phyloP scores from a whole-genome alignment of 176 grass and related monocot genomes.

The Carex littledalei region DNA sequence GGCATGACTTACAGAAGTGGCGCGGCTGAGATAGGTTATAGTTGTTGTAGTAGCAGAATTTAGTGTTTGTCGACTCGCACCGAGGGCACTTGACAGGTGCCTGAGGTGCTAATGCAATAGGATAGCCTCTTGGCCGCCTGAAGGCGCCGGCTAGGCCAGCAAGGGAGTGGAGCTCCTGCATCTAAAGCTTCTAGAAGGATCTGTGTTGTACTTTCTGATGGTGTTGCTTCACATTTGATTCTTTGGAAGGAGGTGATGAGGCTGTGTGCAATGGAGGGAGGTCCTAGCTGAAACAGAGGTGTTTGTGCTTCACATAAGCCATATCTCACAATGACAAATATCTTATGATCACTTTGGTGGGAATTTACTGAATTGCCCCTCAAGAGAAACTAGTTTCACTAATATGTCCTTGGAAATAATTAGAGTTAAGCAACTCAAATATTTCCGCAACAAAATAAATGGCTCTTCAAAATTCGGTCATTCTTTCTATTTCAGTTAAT shows the following conservation, averaged over 20 bases:
- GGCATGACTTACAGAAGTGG: constrained; percentile 94
- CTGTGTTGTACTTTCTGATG: not conserved
- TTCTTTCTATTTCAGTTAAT: not conserved
- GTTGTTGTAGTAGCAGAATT: constrained; percentile 99
- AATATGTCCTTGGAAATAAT: not conserved
- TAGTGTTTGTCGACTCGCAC: constrained; percentile 90
- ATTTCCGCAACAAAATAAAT: not conserved
- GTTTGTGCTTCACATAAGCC: constrained; percentile 25
- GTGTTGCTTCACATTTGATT: not conserved
- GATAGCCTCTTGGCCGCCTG: not conserved
- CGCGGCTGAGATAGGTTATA: constrained; percentile 90
- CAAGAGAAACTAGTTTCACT: not conserved
- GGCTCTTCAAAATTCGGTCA: not conserved
- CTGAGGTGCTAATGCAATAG: constrained; percentile 19
- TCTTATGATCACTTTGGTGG: not conserved
- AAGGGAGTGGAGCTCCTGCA: constrained; percentile 42
- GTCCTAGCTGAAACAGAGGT: not conserved
- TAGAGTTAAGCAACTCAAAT: not conserved
- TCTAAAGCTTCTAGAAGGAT: constrained; percentile 24
- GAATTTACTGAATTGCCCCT: constrained; percentile 18
- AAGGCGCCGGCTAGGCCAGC: constrained; percentile 11
- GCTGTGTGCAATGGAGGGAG: constrained; percentile 17
- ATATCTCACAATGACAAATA: constrained; percentile 26
- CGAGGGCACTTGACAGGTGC: constrained; percentile 73
- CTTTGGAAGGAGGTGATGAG: constrained; percentile 1